A percentile compares a stretch with the other conserved stretches of the same genome.
phyloP scores from a whole-genome alignment of 768 basidiomycete species.

The Tephrocybe sp. region DNA sequence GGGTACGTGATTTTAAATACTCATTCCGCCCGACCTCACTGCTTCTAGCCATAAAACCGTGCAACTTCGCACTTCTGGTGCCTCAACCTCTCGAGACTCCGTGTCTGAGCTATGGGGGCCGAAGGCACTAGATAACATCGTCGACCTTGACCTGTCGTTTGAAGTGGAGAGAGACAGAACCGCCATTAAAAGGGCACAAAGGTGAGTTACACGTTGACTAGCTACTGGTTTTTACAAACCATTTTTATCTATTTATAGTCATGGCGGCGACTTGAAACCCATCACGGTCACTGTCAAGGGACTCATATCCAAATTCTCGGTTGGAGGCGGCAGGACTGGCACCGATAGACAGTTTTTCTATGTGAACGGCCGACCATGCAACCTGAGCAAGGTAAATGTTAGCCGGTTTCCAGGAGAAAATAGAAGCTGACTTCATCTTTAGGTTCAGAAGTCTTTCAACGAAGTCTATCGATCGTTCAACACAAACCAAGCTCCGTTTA shows the following conservation, averaged over 20 bases:
- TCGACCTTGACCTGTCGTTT: conserved; percentile 71
- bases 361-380: conserved; percentile 89
- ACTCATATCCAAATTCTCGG: conserved; percentile 78
- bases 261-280: conserved; percentile 26
- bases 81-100: conserved; percentile 57
- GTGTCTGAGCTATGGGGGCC: conserved; percentile 83
- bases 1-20: conserved; percentile 53
- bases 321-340: conserved; percentile 73
- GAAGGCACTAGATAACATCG: conserved; percentile 72
- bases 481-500: conserved; percentile 70
- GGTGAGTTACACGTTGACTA: conserved; percentile 17
- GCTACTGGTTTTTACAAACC: too few species aligned
- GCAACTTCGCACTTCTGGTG: conserved; percentile 74
- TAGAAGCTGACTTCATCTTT: neutral
- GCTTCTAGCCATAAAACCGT: conserved; percentile 51
- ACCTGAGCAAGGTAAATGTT: conserved; percentile 61
- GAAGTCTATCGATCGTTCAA: conserved; percentile 89
- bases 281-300: conserved; percentile 61
- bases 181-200: conserved; percentile 37
- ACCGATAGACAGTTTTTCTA: conserved; percentile 92
- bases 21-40: neutral
- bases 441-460: conserved; percentile 89
- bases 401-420: neutral
- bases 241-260: neutral
- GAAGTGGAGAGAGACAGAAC: conserved; percentile 66